A percentile compares a stretch with the other conserved stretches of the same genome.
phyloP scores from a whole-genome alignment of 495 filamentous ascomycete species.

The Lepidopterella palustris region DNA sequence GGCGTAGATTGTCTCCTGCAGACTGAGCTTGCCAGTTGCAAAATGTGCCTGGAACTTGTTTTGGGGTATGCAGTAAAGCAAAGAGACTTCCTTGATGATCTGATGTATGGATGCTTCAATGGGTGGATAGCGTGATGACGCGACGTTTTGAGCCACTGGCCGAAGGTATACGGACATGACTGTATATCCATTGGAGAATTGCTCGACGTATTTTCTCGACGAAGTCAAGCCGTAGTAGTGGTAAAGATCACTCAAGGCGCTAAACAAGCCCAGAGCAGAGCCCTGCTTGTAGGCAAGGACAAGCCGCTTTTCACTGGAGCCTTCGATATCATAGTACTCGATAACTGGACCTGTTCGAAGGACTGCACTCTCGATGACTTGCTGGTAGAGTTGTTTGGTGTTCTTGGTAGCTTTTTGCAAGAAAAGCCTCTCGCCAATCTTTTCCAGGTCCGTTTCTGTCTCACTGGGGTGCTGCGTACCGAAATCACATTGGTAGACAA shows the following conservation, averaged over 20 bases:
- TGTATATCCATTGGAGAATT: constrained; percentile 97
- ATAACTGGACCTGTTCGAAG: constrained; percentile 85
- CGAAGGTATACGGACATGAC: constrained; percentile 91
- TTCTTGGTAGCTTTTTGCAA: constrained; percentile 92
- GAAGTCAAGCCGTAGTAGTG: constrained; percentile 98
- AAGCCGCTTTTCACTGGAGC: constrained; percentile 79
- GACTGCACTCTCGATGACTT: constrained; percentile 81
- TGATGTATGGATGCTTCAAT: constrained; percentile 96
- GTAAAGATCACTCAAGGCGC: constrained; percentile 89
- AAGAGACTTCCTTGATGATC: constrained; percentile 95
- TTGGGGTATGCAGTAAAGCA: constrained; percentile 95
- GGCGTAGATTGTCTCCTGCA: constrained; percentile 95
- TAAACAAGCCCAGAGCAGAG: constrained; percentile 90
- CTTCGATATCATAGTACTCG: constrained; percentile 93
- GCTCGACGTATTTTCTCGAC: constrained; percentile 91
- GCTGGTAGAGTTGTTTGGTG: constrained; percentile 89
- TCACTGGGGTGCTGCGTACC: constrained; percentile 62
- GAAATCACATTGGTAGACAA: constrained; percentile 94
- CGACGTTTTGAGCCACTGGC: constrained; percentile 51
- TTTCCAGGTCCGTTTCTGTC: constrained; percentile 79
- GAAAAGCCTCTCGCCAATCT: constrained; percentile 91
- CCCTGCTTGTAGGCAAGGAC: constrained; percentile 91
- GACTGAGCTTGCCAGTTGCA: constrained; percentile 75
- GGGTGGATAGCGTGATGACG: constrained; percentile 55
- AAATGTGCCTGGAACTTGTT: constrained; percentile 91